phyloP scores from a whole-genome alignment of 192 early-diverging fungal genomes.

The Phycomyces blakesleeanus region DNA sequence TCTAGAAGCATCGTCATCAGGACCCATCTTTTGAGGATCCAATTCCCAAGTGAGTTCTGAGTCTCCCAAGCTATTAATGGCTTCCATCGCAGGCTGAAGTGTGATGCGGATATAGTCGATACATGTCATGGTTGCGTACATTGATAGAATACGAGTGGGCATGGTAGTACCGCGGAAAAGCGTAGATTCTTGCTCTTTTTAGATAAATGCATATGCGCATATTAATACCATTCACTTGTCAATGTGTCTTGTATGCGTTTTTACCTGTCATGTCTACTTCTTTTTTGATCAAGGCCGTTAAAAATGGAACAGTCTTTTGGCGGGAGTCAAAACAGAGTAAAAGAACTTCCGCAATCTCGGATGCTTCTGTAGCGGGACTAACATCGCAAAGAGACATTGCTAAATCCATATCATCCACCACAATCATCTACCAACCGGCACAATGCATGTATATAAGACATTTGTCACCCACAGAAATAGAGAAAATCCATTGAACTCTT shows the following conservation, averaged over 20 bases:
- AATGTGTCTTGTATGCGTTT: not conserved
- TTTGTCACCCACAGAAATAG: too few species aligned
- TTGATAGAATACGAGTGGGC: conserved; percentile 77
- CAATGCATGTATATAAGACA: too few species aligned
- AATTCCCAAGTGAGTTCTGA: conserved; percentile 74
- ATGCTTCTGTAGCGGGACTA: conserved; percentile 64
- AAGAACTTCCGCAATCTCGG: conserved; percentile 69
- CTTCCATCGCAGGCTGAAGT: conserved; percentile 64
- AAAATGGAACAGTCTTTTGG: conserved; percentile 49
- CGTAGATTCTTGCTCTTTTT: conserved; percentile 53
- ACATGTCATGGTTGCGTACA: conserved; percentile 75
- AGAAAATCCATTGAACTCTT: too few species aligned
- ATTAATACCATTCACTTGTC: too few species aligned
- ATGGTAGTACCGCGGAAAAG: conserved; percentile 90
- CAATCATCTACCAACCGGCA: conserved; percentile 35
- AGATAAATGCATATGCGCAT: too few species aligned
- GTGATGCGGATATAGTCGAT: conserved; percentile 77
- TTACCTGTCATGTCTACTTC: conserved; percentile 71
- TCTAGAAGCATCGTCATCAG: conserved; percentile 55
- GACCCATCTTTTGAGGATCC: conserved; percentile 70
- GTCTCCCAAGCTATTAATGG: conserved; percentile 43
- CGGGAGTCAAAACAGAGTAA: conserved; percentile 64
- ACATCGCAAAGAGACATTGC: conserved; percentile 71
- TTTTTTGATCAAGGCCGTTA: conserved; percentile 59
- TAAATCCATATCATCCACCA: conserved; percentile 60